phyloP scores from a whole-genome alignment of 345 rosid species.

The Salix dunnii region DNA sequence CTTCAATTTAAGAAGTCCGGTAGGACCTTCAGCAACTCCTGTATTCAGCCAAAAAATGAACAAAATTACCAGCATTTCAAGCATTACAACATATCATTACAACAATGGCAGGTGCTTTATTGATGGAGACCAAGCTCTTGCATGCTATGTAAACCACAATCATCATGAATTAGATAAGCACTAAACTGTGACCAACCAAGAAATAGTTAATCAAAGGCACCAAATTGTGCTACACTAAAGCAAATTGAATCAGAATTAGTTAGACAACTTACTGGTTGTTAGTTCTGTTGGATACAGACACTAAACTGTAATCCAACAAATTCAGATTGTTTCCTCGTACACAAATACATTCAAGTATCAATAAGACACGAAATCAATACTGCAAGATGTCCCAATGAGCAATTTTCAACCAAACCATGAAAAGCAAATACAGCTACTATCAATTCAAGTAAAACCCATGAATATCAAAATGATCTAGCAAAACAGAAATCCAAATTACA shows the following conservation, averaged over 20 bases:
- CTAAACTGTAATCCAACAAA: background rate
- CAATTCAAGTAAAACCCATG: background rate
- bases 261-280: background rate
- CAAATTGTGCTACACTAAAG: background rate
- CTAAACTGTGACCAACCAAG: background rate
- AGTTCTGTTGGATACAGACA: background rate
- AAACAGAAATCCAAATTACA: background rate
- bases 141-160: background rate
- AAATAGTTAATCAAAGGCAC: background rate
- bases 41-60: conserved; percentile 18
- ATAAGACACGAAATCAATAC: background rate
- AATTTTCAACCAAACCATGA: background rate
- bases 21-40: conserved; percentile 50
- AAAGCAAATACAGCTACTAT: background rate
- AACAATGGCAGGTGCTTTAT: background rate
- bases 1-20: conserved; percentile 48
- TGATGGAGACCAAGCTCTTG: background rate
- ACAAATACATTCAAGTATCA: background rate
- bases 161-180: background rate
- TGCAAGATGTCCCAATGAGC: background rate
- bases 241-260: background rate
- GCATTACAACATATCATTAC: background rate
- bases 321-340: background rate
- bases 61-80: conserved; percentile 1
- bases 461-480: background rate